Percentiles rank a stretch among this genome's conserved stretches.
Evolutionary conservation across 177 flowering plant genomes (phyloP).

Genomic region (Tripterygium wilfordii): DNA sequence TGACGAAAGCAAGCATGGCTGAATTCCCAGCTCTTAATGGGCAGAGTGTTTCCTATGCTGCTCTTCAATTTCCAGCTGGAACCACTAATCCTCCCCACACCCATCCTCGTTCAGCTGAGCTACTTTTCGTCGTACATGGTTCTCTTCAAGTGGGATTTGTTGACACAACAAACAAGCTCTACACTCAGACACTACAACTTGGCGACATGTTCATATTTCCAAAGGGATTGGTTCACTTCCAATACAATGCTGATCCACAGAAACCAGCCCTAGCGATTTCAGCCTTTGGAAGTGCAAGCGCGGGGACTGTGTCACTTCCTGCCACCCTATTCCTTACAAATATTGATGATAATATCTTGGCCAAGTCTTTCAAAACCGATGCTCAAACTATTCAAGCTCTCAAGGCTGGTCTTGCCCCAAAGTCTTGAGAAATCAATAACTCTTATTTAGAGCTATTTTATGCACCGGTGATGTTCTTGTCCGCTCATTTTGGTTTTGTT

Average conservation of each 20-base stretch:
- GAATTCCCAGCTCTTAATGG: constrained; percentile 41
- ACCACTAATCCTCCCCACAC: constrained; percentile 35
- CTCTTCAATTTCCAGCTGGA: constrained; percentile 30
- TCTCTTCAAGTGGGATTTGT: constrained; percentile 34
- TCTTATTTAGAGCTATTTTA: no score
- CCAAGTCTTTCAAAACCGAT: constrained; percentile 29
- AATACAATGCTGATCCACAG: constrained; percentile 15
- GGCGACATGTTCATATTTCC: constrained; percentile 41
- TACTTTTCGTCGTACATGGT: constrained; percentile 23
- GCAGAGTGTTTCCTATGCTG: constrained; percentile 37
- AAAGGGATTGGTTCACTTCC: constrained; percentile 32
- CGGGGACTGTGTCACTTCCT: constrained; percentile 25
- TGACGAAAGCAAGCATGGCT: constrained; percentile 24
- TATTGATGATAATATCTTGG: constrained; percentile 22
- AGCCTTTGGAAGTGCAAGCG: constrained; percentile 27
- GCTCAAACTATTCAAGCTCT: constrained; percentile 22
- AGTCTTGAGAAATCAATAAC: constrained; percentile 16
- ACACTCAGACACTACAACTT: constrained; percentile 23
- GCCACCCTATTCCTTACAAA: constrained; percentile 12
- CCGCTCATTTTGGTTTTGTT: no score
- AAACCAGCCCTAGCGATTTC: constrained; percentile 18
- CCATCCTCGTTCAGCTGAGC: constrained; percentile 49
- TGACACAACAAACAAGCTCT: constrained; percentile 38
- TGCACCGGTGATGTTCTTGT: no score
- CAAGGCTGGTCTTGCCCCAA: constrained; percentile 19